Percentiles rank a stretch among this genome's conserved stretches.
Evolutionary conservation across 2,329 filamentous ascomycete genomes (phyloP).

Genomic region (Aureobasidium vineae): DNA sequence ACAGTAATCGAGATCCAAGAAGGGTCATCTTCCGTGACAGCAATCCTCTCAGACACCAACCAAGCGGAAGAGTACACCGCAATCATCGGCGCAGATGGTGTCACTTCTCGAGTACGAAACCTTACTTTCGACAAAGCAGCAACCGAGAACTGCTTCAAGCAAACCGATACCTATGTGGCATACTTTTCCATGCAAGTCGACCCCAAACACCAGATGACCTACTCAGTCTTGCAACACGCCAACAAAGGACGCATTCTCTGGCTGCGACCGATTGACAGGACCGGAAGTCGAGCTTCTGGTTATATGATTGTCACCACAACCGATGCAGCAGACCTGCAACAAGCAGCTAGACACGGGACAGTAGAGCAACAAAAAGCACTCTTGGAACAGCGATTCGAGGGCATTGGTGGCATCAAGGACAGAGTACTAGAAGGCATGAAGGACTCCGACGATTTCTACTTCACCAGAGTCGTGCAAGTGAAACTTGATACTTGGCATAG

Average conservation of each 20-base stretch:
- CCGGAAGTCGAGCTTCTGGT: constrained; percentile 25
- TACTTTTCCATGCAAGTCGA: constrained; percentile 35
- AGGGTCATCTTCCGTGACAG: not conserved
- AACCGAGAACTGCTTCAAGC: constrained; percentile 28
- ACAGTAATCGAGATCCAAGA: constrained; percentile 27
- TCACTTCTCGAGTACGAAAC: constrained; percentile 32
- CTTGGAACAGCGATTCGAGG: constrained; percentile 24
- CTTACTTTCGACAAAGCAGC: constrained; percentile 31
- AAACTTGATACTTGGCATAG: constrained; percentile 40
- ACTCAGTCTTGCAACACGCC: constrained; percentile 30
- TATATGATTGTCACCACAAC: constrained; percentile 28
- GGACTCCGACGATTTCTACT: constrained; percentile 47
- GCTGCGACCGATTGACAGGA: constrained; percentile 29
- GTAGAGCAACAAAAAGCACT: constrained; percentile 18
- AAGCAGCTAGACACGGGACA: not conserved
- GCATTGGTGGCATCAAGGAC: constrained; percentile 24
- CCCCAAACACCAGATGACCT: not conserved
- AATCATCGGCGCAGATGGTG: constrained; percentile 37
- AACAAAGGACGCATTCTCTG: constrained; percentile 29
- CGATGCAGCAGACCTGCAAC: constrained; percentile 10
- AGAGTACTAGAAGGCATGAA: constrained; percentile 42
- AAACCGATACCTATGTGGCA: constrained; percentile 31
- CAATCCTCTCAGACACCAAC: not conserved
- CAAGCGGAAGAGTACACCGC: constrained; percentile 29
- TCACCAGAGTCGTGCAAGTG: constrained; percentile 44